Evolutionary conservation across 768 basidiomycete genomes (phyloP).

Genomic region (Suillus spraguei): DNA sequence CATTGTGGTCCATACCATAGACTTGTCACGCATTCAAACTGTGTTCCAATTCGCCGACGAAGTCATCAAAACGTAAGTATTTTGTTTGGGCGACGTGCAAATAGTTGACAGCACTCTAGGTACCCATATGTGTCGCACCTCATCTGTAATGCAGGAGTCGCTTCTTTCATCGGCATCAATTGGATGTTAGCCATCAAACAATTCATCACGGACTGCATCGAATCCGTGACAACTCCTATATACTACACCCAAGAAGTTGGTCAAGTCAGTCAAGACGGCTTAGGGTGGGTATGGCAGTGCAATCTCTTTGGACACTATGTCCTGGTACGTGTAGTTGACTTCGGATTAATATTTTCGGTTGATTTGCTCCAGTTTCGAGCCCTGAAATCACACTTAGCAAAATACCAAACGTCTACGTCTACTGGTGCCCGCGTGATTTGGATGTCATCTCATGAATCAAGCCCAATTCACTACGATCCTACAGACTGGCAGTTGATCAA

Average conservation of each 20-base stretch:
- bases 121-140: slow-evolving; percentile 82
- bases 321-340: slow-evolving; percentile 51
- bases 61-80: slow-evolving; percentile 52
- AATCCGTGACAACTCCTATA: slow-evolving; percentile 52
- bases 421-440: slow-evolving; percentile 68
- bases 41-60: slow-evolving; percentile 64
- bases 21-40: slow-evolving; percentile 61
- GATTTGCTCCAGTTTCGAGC: slow-evolving; percentile 56
- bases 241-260: slow-evolving; percentile 63
- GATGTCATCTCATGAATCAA: slow-evolving; percentile 74
- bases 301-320: slow-evolving; percentile 84
- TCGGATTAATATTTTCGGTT: slow-evolving; percentile 8
- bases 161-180: slow-evolving; percentile 56
- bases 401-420: slow-evolving; percentile 40
- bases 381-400: slow-evolving; percentile 54
- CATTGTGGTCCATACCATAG: slow-evolving; percentile 63
- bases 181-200: slow-evolving; percentile 50
- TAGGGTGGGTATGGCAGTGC: slow-evolving; percentile 85
- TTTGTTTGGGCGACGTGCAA: not conserved
- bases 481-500: slow-evolving; percentile 74
- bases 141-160: slow-evolving; percentile 79
- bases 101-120: slow-evolving; percentile 38
- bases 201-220: slow-evolving; percentile 45
- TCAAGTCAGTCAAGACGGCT: slow-evolving; percentile 62
- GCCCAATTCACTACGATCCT: slow-evolving; percentile 52